A percentile compares a stretch with the other conserved stretches of the same genome.
Conservation (phyloP, 192 early-diverging fungal species). For the Linnemannia elongata region DNA sequence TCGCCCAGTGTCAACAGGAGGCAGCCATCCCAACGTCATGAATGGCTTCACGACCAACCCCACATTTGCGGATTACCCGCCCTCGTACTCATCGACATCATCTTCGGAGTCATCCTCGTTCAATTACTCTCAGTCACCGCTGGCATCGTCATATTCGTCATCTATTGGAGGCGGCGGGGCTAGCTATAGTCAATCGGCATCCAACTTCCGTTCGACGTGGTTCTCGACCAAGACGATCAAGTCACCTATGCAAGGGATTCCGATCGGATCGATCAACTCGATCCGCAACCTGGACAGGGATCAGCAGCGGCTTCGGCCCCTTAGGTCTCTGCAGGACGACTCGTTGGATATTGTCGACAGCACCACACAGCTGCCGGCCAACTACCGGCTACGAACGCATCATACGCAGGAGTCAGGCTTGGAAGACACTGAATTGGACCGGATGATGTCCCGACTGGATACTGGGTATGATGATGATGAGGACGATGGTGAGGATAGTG, state of each 20-base stretch:
- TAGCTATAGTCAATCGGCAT: background rate
- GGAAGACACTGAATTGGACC: slow-evolving; percentile 10
- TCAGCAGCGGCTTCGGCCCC: slow-evolving; percentile 15
- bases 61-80: background rate
- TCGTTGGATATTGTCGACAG: slow-evolving; percentile 17
- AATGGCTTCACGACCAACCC: slow-evolving; percentile 1
- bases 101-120: background rate
- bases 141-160: slow-evolving; percentile 6
- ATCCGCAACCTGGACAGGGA: slow-evolving; percentile 42
- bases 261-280: slow-evolving; percentile 37
- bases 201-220: background rate
- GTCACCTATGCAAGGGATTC: slow-evolving; percentile 10
- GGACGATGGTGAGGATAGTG: background rate
- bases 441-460: background rate
- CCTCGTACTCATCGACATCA: background rate
- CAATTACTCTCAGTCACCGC: background rate
- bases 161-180: background rate
- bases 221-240: slow-evolving; percentile 4
- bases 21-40: background rate
- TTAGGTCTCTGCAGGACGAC: slow-evolving; percentile 26
- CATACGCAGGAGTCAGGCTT: slow-evolving; percentile 6
- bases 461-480: background rate
- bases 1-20: background rate
- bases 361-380: slow-evolving; percentile 10
- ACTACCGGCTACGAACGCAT: slow-evolving; percentile 36